These are phyloP conservation scores for Scheffersomyces parashehatae DNA, from an alignment of 1,139 yeast species.

Conservation along the genomic window DNA sequence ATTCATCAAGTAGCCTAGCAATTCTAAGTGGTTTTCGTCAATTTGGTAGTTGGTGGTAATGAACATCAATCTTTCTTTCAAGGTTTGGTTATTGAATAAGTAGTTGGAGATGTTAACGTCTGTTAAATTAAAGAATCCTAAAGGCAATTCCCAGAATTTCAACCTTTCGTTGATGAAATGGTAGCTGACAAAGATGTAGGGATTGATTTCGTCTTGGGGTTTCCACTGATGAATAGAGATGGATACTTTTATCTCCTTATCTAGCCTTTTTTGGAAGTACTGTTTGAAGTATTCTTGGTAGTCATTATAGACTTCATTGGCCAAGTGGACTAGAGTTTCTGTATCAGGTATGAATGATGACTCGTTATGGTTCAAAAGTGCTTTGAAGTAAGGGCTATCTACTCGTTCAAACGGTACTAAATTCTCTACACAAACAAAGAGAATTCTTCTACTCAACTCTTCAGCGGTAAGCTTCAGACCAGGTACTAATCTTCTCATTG, in stretches of 20 bases:
- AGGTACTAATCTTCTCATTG: constrained; percentile 5
- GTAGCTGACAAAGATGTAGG: constrained; percentile 19
- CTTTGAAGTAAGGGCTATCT: constrained; percentile 15
- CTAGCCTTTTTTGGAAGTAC: constrained; percentile 13
- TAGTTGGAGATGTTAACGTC: constrained; percentile 10
- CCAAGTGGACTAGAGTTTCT: constrained; percentile 17
- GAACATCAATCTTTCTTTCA: constrained; percentile 12
- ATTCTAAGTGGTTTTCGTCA: constrained; percentile 16
- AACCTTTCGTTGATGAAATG: constrained; percentile 19
- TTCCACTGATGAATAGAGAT: constrained; percentile 25
- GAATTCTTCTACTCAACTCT: constrained; percentile 11
- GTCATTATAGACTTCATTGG: constrained; percentile 19
- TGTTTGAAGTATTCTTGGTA: constrained; percentile 20
- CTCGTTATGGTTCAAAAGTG: constrained; percentile 9
- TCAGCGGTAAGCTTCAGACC: constrained; percentile 11
- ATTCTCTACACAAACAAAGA: constrained; percentile 21
- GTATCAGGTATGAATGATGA: constrained; percentile 15
- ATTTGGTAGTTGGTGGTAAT: constrained; percentile 23
- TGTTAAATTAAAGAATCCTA: constrained; percentile 19
- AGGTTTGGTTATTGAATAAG: constrained; percentile 11
- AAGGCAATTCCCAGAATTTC: constrained; percentile 19
- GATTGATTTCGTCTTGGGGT: constrained; percentile 12
- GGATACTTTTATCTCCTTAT: constrained; percentile 12
- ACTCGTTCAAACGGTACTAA: constrained; percentile 19
- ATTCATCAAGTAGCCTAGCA: constrained; percentile 16